A percentile compares a stretch with the other conserved stretches of the same genome.
Conservation (phyloP, 352 stramenopile genomes). For the Thalassiosira sp. region DNA sequence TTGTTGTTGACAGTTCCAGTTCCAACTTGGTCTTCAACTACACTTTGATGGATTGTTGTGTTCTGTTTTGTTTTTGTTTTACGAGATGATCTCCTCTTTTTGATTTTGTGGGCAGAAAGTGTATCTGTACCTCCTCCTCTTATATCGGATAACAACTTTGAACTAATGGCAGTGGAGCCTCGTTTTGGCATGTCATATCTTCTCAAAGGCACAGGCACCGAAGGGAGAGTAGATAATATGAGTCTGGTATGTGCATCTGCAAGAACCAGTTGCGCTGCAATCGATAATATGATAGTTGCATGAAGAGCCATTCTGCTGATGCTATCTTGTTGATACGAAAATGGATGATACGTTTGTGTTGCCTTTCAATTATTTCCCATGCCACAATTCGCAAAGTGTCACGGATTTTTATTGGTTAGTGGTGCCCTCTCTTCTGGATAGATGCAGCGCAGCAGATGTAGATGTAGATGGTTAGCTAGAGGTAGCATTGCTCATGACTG, state of each 20-base stretch:
- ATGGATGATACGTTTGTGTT: too few relatives aligned
- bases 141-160: not conserved
- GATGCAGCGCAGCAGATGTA: too few relatives aligned
- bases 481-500: too few relatives aligned
- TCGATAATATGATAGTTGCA: not conserved
- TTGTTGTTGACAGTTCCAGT: not conserved
- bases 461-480: too few relatives aligned
- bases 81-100: not conserved
- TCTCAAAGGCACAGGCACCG: not conserved
- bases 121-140: not conserved
- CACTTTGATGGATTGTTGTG: not conserved
- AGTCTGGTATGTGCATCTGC: not conserved
- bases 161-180: not conserved
- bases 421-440: too few relatives aligned
- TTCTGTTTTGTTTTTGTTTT: not conserved
- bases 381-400: too few relatives aligned
- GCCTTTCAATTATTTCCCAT: too few relatives aligned
- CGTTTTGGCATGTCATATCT: not conserved
- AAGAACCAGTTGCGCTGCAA: not conserved
- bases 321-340: not conserved
- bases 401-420: too few relatives aligned
- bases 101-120: not conserved
- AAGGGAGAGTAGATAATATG: not conserved
- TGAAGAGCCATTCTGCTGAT: not conserved
- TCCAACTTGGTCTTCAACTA: not conserved